phyloP scores from a whole-genome alignment of 306 rosid genomes.

The Cucumis melo region DNA sequence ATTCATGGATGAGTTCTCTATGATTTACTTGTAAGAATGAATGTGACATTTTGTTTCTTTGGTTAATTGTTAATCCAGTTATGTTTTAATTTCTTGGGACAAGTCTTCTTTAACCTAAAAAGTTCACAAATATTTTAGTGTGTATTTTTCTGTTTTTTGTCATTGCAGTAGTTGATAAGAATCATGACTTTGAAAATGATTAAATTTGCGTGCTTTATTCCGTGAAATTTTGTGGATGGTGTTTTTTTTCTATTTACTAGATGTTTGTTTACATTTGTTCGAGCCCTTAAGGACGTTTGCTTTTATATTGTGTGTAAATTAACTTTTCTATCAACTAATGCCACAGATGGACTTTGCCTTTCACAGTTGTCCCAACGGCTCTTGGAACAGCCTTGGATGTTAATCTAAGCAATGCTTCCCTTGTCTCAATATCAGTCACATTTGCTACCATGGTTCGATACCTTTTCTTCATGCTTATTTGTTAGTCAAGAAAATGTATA shows the following conservation, averaged over 20 bases:
- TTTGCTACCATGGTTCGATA: slow-evolving; percentile 96
- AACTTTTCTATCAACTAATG: slow-evolving; percentile 97
- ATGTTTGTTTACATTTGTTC: slow-evolving; percentile 1
- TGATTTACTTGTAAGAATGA: background rate
- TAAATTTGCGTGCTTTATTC: background rate
- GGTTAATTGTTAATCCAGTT: background rate
- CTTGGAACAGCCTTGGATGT: slow-evolving; percentile 92
- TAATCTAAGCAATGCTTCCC: slow-evolving; percentile 92
- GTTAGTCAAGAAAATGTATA: background rate
- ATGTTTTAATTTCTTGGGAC: background rate
- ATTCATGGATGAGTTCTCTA: background rate
- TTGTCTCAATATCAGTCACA: slow-evolving; percentile 89
- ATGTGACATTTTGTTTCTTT: background rate
- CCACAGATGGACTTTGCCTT: slow-evolving; percentile 99
- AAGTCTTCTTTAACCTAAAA: background rate
- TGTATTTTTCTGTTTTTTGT: background rate
- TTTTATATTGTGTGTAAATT: slow-evolving; percentile 27
- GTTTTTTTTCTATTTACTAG: background rate
- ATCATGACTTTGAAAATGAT: background rate
- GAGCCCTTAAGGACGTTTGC: slow-evolving; percentile 5
- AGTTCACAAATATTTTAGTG: background rate
- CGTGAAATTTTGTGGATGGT: background rate
- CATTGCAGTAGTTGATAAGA: background rate
- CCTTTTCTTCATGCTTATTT: slow-evolving; percentile 10
- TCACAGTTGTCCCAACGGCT: slow-evolving; percentile 99